phyloP scores from a whole-genome alignment of 2,329 filamentous ascomycete genomes.

The Calonectria hongkongensis region DNA sequence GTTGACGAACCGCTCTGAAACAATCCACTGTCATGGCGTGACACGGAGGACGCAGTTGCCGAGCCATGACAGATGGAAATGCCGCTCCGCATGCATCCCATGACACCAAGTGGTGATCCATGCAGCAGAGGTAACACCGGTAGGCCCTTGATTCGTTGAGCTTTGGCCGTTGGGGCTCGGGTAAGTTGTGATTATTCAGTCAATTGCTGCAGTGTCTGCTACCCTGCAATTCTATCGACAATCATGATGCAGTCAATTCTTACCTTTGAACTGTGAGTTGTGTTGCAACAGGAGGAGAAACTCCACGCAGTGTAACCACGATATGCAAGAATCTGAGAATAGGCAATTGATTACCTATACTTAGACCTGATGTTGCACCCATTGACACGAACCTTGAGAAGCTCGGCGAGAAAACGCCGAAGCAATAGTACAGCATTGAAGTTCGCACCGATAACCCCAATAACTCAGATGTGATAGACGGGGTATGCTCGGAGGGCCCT shows the following conservation, averaged over 20 bases:
- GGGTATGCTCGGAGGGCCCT: not conserved
- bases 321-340: not conserved
- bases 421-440: not conserved
- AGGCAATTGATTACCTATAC: not conserved
- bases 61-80: slow-evolving; percentile 22
- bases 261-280: not conserved
- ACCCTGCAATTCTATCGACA: not conserved
- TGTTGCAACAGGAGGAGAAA: not conserved
- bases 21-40: slow-evolving; percentile 22
- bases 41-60: slow-evolving; percentile 5
- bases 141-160: not conserved
- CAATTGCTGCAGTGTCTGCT: not conserved
- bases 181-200: not conserved
- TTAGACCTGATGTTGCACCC: not conserved
- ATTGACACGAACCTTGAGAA: not conserved
- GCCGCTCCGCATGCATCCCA: slow-evolving; percentile 1
- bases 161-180: not conserved
- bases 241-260: slow-evolving; percentile 8
- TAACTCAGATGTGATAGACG: not conserved
- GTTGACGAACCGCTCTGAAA: not conserved
- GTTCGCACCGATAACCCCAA: not conserved
- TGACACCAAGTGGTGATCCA: slow-evolving; percentile 17
- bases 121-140: not conserved
- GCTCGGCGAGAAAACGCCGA: slow-evolving; percentile 11
- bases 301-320: not conserved